Base-by-base conservation (phyloP, 208 protist species). In the Leishmania braziliensis region DNA sequence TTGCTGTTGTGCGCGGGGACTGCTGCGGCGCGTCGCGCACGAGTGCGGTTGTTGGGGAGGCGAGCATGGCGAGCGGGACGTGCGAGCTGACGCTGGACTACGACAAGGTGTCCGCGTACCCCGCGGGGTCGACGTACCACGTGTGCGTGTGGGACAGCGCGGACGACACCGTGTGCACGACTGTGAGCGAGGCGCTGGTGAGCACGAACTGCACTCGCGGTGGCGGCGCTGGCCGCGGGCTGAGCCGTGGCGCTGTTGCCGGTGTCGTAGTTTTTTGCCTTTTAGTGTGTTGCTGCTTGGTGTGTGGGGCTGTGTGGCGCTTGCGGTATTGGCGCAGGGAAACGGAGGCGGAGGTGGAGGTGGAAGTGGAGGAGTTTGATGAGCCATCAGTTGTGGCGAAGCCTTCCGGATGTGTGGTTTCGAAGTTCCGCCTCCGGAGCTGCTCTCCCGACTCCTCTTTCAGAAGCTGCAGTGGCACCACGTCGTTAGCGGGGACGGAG, bases 91-190 rank as follows among this genome's bases (percentile, higher is more conserved):
- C 6, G 72, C 78, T 92, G 75, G 78, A 86, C 81, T 48, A 46
- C 68, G 75, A 62, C 33, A 58, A 39, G 20, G 78, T 88, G 46
- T 48, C 56, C 16, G 75, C 78, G 75, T 86, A 89, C 82, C 74
- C 86, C 20, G 0, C 76, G 8, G 78, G 66, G 12, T 82, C 89
- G 39, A 60, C 75, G 26, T 93, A 88, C 77, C 84, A 72, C 72
- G 51, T 96, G 73, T 96, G 92, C 82, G 87, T 82, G 78, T 93
- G 84, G 89, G 83, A 84, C 80, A 36, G 79, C 65, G 74, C 18
- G 36, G 86, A 96, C 84, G 50, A 63, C 54, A 70, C 78, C 18
- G 89, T 92, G 83, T 94, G 92, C 86, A 82, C 81, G 50, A 93
- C 87, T 18, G 56, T 94, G 68, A 82, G 50, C 71, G 29, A n/a